phyloP scores from a whole-genome alignment of 768 basidiomycete genomes.

The Phlegmacium glaucopus region DNA sequence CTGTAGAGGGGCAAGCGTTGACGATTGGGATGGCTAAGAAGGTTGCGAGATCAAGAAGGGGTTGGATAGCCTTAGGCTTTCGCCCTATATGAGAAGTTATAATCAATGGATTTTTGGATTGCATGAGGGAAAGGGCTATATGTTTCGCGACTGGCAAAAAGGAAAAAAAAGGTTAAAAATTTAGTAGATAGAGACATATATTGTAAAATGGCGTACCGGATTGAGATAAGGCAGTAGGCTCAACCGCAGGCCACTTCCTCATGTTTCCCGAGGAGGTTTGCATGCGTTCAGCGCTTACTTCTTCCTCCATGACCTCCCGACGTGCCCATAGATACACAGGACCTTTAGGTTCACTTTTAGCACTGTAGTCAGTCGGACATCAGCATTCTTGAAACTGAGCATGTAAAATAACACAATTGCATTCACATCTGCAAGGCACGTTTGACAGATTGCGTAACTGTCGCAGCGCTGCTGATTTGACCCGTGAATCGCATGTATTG shows the following conservation, averaged over 20 bases:
- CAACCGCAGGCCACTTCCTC: slow-evolving; percentile 51
- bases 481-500: slow-evolving; percentile 72
- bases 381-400: too few relatives aligned
- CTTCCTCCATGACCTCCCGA: slow-evolving; percentile 69
- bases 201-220: slow-evolving; percentile 18
- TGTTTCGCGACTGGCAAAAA: slow-evolving; percentile 24
- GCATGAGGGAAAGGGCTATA: slow-evolving; percentile 47
- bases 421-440: slow-evolving; percentile 71
- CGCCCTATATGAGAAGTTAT: slow-evolving; percentile 64
- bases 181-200: not conserved
- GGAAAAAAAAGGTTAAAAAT: too few relatives aligned
- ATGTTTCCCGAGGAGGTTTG: slow-evolving; percentile 23
- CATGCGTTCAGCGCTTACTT: slow-evolving; percentile 40
- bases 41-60: slow-evolving; percentile 46
- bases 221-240: slow-evolving; percentile 44
- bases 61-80: slow-evolving; percentile 41
- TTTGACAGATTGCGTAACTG: slow-evolving; percentile 46
- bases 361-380: slow-evolving; percentile 32
- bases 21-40: slow-evolving; percentile 54
- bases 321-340: slow-evolving; percentile 75
- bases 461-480: slow-evolving; percentile 55
- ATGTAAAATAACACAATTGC: too few relatives aligned
- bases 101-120: slow-evolving; percentile 55
- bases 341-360: slow-evolving; percentile 67
- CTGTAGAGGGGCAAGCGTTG: slow-evolving; percentile 43